Base-by-base conservation (phyloP, 805 yeast genomes). In the Myxozyma mucilagina region DNA sequence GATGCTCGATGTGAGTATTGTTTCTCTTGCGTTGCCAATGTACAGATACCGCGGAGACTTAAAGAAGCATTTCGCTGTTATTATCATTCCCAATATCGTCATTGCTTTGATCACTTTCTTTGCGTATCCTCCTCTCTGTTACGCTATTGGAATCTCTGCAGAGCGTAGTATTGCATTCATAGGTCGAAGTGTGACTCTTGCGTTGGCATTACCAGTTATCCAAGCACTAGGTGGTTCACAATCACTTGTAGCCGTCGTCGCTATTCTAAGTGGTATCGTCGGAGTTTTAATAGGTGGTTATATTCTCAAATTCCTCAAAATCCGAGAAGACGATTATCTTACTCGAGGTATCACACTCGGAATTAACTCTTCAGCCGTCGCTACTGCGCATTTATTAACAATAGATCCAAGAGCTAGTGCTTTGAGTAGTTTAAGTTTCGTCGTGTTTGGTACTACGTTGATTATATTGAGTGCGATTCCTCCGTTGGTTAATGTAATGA, bases 371-470 rank as follows among this genome's bases (percentile, higher is more conserved):
- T 90, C 92, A 9, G 96, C 96, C 0, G 87, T 89, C 53, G 89
- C 91, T 3, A 87, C 96, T 1, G 92, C 93, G 0, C 87, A 87
- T 72, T 74, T 89, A 50, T 73, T 89, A 39, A 82, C 82, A 32
- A 79, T 80, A 36, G 91, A 88, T 69, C 88, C 94, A 13, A 77
- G 93, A 66, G 93, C 94, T 14, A 92, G 91, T 1, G 89, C 91
- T 2, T 83, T 89, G 80, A 84, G 90, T 63, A 81, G 87, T 5
- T 77, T 89, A 68, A 80, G 88, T 63, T 89, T 89, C 73, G 84
- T 86, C 20, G 70, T 87, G 20, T 89, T 83, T 70, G 96, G 96
- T 5, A 84, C 91, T 0, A 71, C 84, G 14, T 84, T 89, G 89
- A 84, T 89, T 47, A 78, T 89, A 4, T 64, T 89, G 72, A 82